Evolutionary conservation across 2,329 filamentous ascomycete genomes (phyloP).

Genomic region (Cordyceps farinosa): DNA sequence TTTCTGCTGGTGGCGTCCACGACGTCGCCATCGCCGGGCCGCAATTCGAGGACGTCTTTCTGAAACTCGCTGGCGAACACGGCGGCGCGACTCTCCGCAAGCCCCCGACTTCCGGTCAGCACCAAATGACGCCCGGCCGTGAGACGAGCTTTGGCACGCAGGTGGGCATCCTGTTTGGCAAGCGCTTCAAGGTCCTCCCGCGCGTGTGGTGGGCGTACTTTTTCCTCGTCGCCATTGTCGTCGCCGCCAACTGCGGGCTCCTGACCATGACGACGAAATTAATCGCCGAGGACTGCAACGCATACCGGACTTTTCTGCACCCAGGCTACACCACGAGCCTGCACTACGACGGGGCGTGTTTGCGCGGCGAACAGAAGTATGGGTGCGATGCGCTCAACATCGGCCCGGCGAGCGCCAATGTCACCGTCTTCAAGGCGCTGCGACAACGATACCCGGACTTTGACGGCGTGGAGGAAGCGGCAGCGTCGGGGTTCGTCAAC

Average conservation of each 20-base stretch:
- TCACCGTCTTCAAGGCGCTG: slow-evolving; percentile 26
- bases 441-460: slow-evolving; percentile 18
- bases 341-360: slow-evolving; percentile 33
- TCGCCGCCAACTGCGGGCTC: slow-evolving; percentile 69
- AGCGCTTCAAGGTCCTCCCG: slow-evolving; percentile 68
- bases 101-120: neutral
- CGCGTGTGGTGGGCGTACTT: slow-evolving; percentile 72
- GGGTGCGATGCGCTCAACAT: slow-evolving; percentile 19
- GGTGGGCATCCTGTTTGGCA: slow-evolving; percentile 66
- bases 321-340: neutral
- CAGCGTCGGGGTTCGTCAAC: slow-evolving; percentile 8
- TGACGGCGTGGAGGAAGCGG: neutral
- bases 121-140: slow-evolving; percentile 13
- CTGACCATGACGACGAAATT: slow-evolving; percentile 65
- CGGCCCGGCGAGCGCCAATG: slow-evolving; percentile 28
- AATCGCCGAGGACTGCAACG: slow-evolving; percentile 44
- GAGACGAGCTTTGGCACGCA: slow-evolving; percentile 41
- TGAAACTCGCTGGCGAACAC: slow-evolving; percentile 26
- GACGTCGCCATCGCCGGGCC: slow-evolving; percentile 31
- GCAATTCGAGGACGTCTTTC: slow-evolving; percentile 33
- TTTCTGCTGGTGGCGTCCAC: slow-evolving; percentile 46
- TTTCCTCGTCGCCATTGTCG: slow-evolving; percentile 68
- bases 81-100: slow-evolving; percentile 21
- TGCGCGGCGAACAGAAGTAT: slow-evolving; percentile 24
- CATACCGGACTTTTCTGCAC: slow-evolving; percentile 28